Conservation (phyloP, 345 rosid genomes). For the Aegle marmelos region DNA sequence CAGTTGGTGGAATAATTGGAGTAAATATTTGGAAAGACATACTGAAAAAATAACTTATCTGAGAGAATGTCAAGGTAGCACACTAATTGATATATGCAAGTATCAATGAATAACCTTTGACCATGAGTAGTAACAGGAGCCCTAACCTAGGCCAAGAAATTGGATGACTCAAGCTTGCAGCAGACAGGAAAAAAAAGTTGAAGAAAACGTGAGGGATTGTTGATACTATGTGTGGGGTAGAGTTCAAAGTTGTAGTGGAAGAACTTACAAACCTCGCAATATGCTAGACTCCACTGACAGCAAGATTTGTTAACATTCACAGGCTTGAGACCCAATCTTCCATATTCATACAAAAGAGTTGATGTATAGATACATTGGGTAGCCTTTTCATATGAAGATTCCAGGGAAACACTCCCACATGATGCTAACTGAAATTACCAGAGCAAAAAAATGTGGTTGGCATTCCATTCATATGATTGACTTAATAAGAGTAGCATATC, state of each 20-base stretch:
- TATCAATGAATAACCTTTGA: neutral
- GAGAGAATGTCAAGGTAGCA: neutral
- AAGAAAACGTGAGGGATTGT: neutral
- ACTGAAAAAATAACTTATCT: neutral
- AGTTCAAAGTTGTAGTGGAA: neutral
- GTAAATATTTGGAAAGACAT: neutral
- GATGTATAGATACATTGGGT: constrained; percentile 46
- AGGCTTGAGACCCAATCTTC: constrained; percentile 31
- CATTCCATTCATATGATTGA: neutral
- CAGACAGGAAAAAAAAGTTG: neutral
- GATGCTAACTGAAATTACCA: constrained; percentile 37
- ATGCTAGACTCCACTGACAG: constrained; percentile 41
- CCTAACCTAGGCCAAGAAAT: neutral
- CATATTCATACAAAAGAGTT: constrained; percentile 46
- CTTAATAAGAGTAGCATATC: neutral
- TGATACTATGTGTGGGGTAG: neutral
- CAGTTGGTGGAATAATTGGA: neutral
- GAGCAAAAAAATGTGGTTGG: neutral
- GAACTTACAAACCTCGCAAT: constrained; percentile 41
- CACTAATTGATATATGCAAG: neutral
- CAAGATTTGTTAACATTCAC: constrained; percentile 25
- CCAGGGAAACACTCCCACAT: constrained; percentile 46
- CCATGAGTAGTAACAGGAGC: no score
- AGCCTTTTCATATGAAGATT: constrained; percentile 55
- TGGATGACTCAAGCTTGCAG: neutral